Conservation (phyloP, 306 rosid genomes). For the Quercus dentata region DNA sequence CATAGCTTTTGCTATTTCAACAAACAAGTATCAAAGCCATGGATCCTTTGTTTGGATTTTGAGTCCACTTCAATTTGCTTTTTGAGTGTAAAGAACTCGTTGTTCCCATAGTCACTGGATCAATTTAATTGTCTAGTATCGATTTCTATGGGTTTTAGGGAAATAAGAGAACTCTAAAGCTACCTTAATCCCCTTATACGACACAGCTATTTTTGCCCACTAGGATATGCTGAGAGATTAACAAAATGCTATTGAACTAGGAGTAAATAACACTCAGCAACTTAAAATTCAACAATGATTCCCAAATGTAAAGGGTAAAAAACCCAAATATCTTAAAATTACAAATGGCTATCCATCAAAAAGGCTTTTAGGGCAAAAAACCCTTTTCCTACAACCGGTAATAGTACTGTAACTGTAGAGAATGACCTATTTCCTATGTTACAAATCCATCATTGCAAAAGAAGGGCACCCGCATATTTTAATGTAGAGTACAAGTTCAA, state of each 20-base stretch:
- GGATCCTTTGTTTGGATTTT: no score
- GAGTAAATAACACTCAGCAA: background rate
- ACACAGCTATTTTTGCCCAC: background rate
- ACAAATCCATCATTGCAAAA: constrained; percentile 23
- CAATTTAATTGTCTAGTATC: no score
- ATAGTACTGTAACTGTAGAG: background rate
- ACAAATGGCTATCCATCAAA: constrained; percentile 30
- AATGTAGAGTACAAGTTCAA: constrained; percentile 4
- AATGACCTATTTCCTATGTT: constrained; percentile 33
- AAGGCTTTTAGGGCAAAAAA: constrained; percentile 24
- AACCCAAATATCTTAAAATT: constrained; percentile 7
- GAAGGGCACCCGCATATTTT: background rate
- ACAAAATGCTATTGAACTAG: no score
- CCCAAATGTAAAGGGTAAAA: background rate
- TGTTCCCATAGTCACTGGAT: no score
- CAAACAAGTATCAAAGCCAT: no score
- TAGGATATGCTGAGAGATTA: no score
- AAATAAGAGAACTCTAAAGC: no score
- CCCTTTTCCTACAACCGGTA: constrained; percentile 15
- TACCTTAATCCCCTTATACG: no score
- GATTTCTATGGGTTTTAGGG: no score
- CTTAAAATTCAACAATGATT: background rate
- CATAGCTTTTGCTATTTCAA: no score
- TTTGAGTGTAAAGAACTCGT: no score
- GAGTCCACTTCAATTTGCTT: no score